phyloP scores from a whole-genome alignment of 345 rosid genomes.

The Cardiospermum halicacabum region DNA sequence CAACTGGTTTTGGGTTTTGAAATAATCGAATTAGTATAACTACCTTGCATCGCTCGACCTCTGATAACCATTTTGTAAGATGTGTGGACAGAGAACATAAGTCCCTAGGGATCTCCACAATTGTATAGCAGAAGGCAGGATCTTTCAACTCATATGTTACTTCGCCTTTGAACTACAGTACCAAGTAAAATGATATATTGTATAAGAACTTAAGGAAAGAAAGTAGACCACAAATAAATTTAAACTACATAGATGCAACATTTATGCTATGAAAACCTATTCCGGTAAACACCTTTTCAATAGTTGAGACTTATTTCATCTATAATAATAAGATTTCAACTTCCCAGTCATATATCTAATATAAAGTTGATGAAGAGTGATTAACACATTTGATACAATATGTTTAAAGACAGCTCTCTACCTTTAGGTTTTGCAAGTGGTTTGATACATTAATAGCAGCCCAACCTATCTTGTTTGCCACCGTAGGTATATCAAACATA shows the following conservation, averaged over 20 bases:
- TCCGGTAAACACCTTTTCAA: not conserved
- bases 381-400: not conserved
- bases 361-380: not conserved
- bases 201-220: not conserved
- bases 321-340: not conserved
- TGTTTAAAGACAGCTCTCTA: constrained; percentile 16
- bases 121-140: constrained; percentile 68
- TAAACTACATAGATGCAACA: not conserved
- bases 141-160: constrained; percentile 78
- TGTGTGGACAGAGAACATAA: constrained; percentile 55
- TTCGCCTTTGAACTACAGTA: constrained; percentile 69
- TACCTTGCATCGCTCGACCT: constrained; percentile 77
- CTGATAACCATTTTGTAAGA: constrained; percentile 75
- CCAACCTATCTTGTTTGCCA: constrained; percentile 53
- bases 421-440: constrained; percentile 73
- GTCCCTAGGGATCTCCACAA: constrained; percentile 52
- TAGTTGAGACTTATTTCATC: not conserved
- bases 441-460: constrained; percentile 51
- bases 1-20: constrained; percentile 10
- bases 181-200: constrained; percentile 11
- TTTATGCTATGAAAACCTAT: not conserved
- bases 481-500: constrained; percentile 57
- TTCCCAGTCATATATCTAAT: not conserved
- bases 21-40: constrained; percentile 17
- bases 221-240: not conserved